Conservation (phyloP, 2,329 filamentous ascomycete species). For the Phialophora chinensis region DNA sequence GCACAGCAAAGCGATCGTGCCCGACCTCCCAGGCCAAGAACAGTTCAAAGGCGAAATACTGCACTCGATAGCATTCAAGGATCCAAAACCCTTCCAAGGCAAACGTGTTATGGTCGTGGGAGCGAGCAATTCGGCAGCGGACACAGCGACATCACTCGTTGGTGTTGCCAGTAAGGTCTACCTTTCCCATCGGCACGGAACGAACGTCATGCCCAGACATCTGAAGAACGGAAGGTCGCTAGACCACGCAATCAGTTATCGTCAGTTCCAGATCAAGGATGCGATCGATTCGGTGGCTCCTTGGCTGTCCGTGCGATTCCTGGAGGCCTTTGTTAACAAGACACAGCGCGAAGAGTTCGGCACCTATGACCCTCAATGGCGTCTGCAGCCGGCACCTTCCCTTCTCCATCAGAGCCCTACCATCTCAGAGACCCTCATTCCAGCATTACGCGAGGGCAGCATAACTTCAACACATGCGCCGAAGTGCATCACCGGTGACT, state of each 20-base stretch:
- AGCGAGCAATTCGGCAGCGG: conserved; percentile 40
- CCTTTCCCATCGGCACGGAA: conserved; percentile 36
- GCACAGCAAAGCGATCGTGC: conserved; percentile 36
- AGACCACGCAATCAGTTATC: conserved; percentile 36
- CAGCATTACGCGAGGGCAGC: conserved; percentile 40
- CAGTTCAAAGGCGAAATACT: conserved; percentile 39
- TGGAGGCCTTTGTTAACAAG: conserved; percentile 24
- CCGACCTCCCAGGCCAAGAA: conserved; percentile 32
- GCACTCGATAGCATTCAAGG: conserved; percentile 38
- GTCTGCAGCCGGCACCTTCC: conserved; percentile 40
- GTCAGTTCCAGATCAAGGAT: conserved; percentile 29
- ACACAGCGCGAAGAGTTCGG: conserved; percentile 25
- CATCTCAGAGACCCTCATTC: conserved; percentile 43
- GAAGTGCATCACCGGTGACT: conserved; percentile 37
- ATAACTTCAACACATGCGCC: conserved; percentile 37
- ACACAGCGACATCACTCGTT: conserved; percentile 37
- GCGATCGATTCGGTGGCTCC: conserved; percentile 24
- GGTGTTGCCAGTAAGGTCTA: conserved; percentile 34
- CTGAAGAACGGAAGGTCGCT: conserved; percentile 36
- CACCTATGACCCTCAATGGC: conserved; percentile 37
- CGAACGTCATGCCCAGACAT: conserved; percentile 33
- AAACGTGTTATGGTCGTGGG: neutral
- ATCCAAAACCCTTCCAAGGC: conserved; percentile 18
- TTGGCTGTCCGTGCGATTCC: conserved; percentile 20
- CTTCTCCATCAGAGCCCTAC: conserved; percentile 42